A percentile compares a stretch with the other conserved stretches of the same genome.
These are phyloP conservation scores for Senna tora DNA, from an alignment of 306 rosid species.

Conservation along the genomic window DNA sequence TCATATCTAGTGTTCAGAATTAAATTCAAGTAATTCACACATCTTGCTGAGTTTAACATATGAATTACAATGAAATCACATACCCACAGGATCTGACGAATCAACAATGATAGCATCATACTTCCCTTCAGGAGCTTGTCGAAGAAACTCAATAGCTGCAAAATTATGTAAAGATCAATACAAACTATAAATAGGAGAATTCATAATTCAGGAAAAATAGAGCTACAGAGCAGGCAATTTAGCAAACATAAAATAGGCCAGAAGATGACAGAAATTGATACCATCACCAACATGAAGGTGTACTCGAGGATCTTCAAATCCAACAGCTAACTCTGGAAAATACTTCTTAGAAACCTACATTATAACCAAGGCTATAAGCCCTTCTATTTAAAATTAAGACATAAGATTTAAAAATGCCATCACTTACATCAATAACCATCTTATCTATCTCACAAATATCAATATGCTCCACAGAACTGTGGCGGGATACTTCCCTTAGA, in stretches of 20 bases:
- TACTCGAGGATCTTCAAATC: conserved; percentile 95
- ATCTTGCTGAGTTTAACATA: neutral
- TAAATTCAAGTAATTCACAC: conserved; percentile 1
- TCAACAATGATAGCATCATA: conserved; percentile 95
- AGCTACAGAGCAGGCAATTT: conserved; percentile 3
- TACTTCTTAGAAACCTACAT: conserved; percentile 77
- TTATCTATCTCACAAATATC: conserved; percentile 98
- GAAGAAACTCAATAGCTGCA: conserved; percentile 85
- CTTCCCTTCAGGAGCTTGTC: conserved; percentile 64
- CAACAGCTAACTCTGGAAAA: conserved; percentile 85
- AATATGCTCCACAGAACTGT: conserved; percentile 81
- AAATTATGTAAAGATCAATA: conserved; percentile 24
- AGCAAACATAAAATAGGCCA: conserved; percentile 26
- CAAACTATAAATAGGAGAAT: conserved; percentile 4
- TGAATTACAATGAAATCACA: conserved; percentile 33
- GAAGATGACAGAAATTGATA: conserved; percentile 35
- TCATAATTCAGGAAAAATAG: conserved; percentile 16
- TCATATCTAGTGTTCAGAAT: conserved; percentile 7
- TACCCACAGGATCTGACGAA: conserved; percentile 99
- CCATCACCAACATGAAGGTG: conserved; percentile 94
- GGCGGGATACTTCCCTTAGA: conserved; percentile 89
- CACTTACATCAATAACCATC: conserved; percentile 96
- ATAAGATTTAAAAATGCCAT: neutral
- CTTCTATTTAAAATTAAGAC: conserved; percentile 23
- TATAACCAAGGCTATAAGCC: conserved; percentile 33